Evolutionary conservation across 1,284 basidiomycete genomes (phyloP).

Genomic region (Ceratobasidium theobromae): DNA sequence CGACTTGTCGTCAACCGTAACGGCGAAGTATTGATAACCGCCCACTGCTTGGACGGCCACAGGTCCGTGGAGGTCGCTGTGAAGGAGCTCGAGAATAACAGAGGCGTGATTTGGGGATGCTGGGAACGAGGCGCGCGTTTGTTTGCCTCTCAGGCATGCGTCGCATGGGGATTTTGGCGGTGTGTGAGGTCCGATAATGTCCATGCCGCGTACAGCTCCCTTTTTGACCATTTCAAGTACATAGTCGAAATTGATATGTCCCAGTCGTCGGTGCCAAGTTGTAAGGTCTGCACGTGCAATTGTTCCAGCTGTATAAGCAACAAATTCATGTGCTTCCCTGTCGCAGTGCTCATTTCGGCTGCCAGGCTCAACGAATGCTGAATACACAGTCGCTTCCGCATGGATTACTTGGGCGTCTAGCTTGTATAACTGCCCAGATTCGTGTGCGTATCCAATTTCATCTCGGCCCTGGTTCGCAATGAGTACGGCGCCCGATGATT

Average conservation of each 20-base stretch:
- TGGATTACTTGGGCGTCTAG: not conserved
- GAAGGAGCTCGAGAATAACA: slow-evolving; percentile 41
- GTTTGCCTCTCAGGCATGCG: slow-evolving; percentile 23
- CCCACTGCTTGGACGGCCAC: not conserved
- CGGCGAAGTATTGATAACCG: not conserved
- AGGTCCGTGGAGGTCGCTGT: slow-evolving; percentile 35
- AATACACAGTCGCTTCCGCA: not conserved
- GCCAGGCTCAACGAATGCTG: not conserved
- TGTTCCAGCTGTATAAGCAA: not conserved
- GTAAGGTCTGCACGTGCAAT: not conserved
- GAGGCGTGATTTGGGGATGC: slow-evolving; percentile 14
- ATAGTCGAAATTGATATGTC: slow-evolving; percentile 37
- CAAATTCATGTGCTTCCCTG: not conserved
- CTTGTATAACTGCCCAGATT: not conserved
- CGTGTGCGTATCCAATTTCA: not conserved
- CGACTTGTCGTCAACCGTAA: slow-evolving; percentile 7
- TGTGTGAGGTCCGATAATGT: not conserved
- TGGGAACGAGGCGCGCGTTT: slow-evolving; percentile 29
- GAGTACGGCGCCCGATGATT: not conserved
- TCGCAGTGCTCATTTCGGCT: not conserved
- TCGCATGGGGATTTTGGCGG: slow-evolving; percentile 3
- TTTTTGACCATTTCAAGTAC: slow-evolving; percentile 25
- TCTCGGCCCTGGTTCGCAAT: not conserved
- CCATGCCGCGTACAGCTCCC: slow-evolving; percentile 34
- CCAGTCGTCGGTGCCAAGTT: slow-evolving; percentile 40